Base-by-base conservation (phyloP, 164 flowering plant genomes). In the Hamamelis virginiana region DNA sequence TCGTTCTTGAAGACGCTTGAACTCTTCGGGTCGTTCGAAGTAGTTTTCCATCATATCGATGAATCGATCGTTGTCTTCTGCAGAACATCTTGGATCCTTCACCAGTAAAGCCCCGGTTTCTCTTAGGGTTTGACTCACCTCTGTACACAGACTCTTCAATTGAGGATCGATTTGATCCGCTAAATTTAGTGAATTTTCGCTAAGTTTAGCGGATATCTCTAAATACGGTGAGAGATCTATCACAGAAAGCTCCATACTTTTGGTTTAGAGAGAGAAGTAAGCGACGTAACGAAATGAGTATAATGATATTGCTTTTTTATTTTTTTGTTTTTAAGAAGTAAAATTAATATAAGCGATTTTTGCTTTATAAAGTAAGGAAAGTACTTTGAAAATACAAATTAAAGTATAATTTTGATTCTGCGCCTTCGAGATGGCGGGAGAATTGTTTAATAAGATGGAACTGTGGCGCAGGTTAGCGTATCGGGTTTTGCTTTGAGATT, bases 31-130 rank as follows among this genome's bases (percentile, higher is more conserved):
- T 16, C 64, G 68, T 61, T 87, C 80, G 75, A 92, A 95, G 70
- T 85, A 95, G 60, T 69, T 86, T 79, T 95, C 99, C 99, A 95
- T 95, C 97, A 95, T 92, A 62, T 95, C 95, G 22, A 95, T 75
- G 76, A 92, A 92, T 12, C 90, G 91, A 81, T 95, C 98, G 56
- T 92, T 95, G 79, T 95, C 99, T 44, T 80, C 76, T 0, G 75
- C 96, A 8, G 97, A 73, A 66, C 99, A 95, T 73, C 99, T 74
- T 9, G 97, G 99, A 76, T 95, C 98, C 80, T 89, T 91, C 27
- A 95, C 87, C 50, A 95, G 75, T 33, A 95, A 68, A 11, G 99
- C 99, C 1, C 99, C 99, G 19, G 98, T 90, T 62, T 95, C 97
- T 28, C 78, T 85, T 67, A 92, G 84, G 65, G 76, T 82, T 67